Evolutionary conservation across 306 rosid species (phyloP).

Genomic region (Pueraria montana): DNA sequence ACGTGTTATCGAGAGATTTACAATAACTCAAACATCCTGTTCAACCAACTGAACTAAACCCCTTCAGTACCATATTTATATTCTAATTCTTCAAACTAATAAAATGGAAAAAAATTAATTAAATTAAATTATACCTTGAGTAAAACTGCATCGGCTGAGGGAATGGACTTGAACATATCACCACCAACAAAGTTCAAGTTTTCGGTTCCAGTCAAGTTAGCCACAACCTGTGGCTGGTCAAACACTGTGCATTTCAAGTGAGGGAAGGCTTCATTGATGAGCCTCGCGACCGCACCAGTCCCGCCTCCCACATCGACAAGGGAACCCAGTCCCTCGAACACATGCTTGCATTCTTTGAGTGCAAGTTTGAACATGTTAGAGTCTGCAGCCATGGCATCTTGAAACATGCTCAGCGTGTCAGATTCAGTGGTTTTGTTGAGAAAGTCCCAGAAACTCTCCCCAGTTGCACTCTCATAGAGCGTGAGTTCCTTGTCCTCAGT

Average conservation of each 20-base stretch:
- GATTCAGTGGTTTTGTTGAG: conserved; percentile 38
- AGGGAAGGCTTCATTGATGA: conserved; percentile 59
- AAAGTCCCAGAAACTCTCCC: conserved; percentile 52
- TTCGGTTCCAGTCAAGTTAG: conserved; percentile 26
- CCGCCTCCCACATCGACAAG: conserved; percentile 63
- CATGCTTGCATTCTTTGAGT: conserved; percentile 49
- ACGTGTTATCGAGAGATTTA: no score
- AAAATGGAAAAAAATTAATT: no score
- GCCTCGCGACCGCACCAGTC: conserved; percentile 44
- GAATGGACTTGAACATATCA: conserved; percentile 63
- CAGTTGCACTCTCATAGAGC: conserved; percentile 50
- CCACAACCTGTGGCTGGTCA: conserved; percentile 65
- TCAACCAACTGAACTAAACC: no score
- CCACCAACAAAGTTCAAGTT: conserved; percentile 65
- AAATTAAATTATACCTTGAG: conserved; percentile 49
- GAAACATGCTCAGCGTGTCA: conserved; percentile 23
- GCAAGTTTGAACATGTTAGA: conserved; percentile 58
- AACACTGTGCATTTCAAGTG: conserved; percentile 60
- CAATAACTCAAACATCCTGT: no score
- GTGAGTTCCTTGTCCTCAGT: conserved; percentile 24
- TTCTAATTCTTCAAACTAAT: no score
- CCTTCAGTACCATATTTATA: no score
- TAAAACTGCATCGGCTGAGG: conserved; percentile 60
- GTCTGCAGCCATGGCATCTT: conserved; percentile 59
- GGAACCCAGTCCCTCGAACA: conserved; percentile 60